Evolutionary conservation across 208 protist genomes (phyloP), one percentile per base, ranked within the genome.

Genomic region (Crithidia acanthocephali): DNA sequence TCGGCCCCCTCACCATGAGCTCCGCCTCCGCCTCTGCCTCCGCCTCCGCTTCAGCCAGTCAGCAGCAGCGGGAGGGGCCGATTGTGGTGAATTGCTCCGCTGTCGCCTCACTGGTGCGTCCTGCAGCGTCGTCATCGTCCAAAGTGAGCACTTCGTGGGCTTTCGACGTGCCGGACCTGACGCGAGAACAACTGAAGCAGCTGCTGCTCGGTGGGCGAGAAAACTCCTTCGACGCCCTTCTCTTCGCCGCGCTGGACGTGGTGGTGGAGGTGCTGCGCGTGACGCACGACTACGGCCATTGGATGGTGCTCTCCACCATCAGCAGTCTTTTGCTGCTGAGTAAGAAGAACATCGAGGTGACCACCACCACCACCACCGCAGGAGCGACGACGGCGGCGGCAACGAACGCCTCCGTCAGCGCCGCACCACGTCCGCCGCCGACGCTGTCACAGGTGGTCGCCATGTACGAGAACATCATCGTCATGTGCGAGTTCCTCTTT

Each of bases 401-500:
- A 37, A 27, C 55, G 3, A 40, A 30, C 44, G 1, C 45, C 23
- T 30, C 30, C 15, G 18, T 11, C 28, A 45, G 40, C 20, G 4
- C 53, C 27, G 1, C 67, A 10, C 42, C 59, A 13, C 33, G 22
- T 13, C 27, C 33, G 35, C 28, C 68, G 40, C 74, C 37, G 32
- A 32, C 28, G 55, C 73, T 75, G 20, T 68, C 64, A 33, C 56
- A 57, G 15, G 47, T 79, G 51, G 57, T 91, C 15, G 83, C 85
- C n/a, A 89, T 90, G 80, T 86, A 92, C 67, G 86, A 94, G 55
- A 94, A 94, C 79, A 80, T 90, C 4, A 47, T 86, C 15, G 72
- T 80, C 15, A 44, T 83, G 20, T 72, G 80, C 11, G 76, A 79
- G 28, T 64, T 81, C 20, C 57, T 84, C 20, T 56, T 77, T 32